Percentiles rank a stretch among this genome's conserved stretches.
Conservation (phyloP, 1,284 basidiomycete species). For the Ganoderma meredithae region DNA sequence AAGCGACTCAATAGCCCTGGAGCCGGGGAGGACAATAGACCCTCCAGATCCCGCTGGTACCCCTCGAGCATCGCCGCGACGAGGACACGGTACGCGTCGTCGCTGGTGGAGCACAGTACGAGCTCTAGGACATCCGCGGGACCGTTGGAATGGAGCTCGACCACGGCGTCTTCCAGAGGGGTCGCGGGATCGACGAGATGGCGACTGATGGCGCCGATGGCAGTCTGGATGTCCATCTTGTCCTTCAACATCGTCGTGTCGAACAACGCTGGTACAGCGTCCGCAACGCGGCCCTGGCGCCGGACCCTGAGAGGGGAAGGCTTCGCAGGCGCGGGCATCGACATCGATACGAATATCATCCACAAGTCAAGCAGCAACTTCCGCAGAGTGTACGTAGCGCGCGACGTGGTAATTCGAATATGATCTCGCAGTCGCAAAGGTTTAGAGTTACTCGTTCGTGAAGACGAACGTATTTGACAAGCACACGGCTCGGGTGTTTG, state of each 20-base stretch:
- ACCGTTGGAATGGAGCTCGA: background rate
- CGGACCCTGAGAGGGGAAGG: background rate
- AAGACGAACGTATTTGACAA: background rate
- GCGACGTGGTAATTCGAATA: background rate
- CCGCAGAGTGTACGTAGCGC: background rate
- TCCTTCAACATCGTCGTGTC: conserved; percentile 1
- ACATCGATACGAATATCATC: background rate
- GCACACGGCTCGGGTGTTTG: background rate
- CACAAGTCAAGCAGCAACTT: background rate
- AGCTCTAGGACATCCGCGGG: background rate
- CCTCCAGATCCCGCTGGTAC: background rate
- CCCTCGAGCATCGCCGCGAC: background rate
- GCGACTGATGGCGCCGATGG: background rate
- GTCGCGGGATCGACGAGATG: background rate
- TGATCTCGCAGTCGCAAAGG: background rate
- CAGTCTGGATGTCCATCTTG: background rate
- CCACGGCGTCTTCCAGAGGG: background rate
- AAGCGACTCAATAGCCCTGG: background rate
- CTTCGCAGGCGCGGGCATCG: background rate
- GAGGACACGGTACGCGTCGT: background rate
- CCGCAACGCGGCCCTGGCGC: background rate
- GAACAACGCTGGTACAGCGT: conserved; percentile 1
- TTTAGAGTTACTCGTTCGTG: background rate
- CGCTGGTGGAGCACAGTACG: background rate
- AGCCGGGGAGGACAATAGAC: background rate